Base-by-base conservation (phyloP, 805 yeast genomes). In the Candida bentonensis region DNA sequence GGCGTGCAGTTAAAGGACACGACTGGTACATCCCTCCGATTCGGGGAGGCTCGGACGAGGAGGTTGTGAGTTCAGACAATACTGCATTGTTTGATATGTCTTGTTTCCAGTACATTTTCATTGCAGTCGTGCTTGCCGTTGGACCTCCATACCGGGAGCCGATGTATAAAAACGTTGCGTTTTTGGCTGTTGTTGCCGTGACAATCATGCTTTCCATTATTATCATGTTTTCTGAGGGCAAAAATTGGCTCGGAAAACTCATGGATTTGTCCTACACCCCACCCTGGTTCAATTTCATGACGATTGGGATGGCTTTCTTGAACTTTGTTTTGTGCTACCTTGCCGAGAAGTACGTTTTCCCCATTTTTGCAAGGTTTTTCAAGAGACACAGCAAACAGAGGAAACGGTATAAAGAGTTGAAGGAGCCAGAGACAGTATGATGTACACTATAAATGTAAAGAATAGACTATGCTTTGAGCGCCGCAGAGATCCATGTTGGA, bases 131-230 rank as follows among this genome's bases (percentile, higher is more conserved):
- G n/a, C 66, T 92, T 47, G 82, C 95, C 17, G 83, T 76, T 11
- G 98, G 99, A 0, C 88, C 92, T 5, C 99, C 99, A 20, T 92
- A 86, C 61, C 71, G 98, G 46, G 81, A 84, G 56, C 79, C 88
- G 1, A 74, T 80, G 52, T 60, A 64, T 22, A 69, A 76, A 49
- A 92, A 67, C 50, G 42, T 51, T 9, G 94, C 94, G 4, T 89
- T 87, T 58, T 65, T 92, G 43, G 34, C 67, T 1, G 85, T 87
- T 43, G 67, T 83, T 36, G 49, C 66, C 0, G 47, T 66, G 1
- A 73, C 94, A 0, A 45, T 72, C 0, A 42, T 67, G 3, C 47
- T 78, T 7, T 78, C 89, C 15, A 48, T 69, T 0, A 43, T 60
- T 2, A 63, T 86, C 51, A 79, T 88, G 76, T 52, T 60, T 21